A percentile compares a stretch with the other conserved stretches of the same genome.
phyloP scores from a whole-genome alignment of 352 stramenopile genomes.

The Phytopythium montanum region DNA sequence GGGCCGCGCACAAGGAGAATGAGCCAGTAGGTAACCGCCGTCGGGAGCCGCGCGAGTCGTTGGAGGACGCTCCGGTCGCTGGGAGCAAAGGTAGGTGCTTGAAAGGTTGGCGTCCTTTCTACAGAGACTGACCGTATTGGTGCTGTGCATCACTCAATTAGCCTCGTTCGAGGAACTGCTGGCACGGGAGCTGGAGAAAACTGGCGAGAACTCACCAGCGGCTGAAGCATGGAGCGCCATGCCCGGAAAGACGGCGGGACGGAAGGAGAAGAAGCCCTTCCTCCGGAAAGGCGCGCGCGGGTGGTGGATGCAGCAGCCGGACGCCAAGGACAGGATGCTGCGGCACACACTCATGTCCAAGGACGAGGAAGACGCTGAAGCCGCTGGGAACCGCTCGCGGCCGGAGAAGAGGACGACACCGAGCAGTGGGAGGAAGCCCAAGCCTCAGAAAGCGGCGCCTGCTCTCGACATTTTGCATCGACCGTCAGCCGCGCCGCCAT shows the following conservation, averaged over 20 bases:
- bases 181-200: slow-evolving; percentile 52
- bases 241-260: background rate
- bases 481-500: background rate
- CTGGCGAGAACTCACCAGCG: background rate
- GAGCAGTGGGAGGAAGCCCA: background rate
- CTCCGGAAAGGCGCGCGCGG: slow-evolving; percentile 72
- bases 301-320: slow-evolving; percentile 77
- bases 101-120: background rate
- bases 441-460: background rate
- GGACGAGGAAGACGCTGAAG: slow-evolving; percentile 18
- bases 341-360: slow-evolving; percentile 62
- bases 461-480: background rate
- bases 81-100: slow-evolving; percentile 12
- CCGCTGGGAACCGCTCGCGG: too few species aligned
- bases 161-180: slow-evolving; percentile 71
- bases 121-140: background rate
- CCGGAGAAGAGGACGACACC: slow-evolving; percentile 3
- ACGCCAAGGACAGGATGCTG: slow-evolving; percentile 44
- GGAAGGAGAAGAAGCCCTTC: slow-evolving; percentile 46
- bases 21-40: slow-evolving; percentile 12
- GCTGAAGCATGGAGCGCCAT: background rate
- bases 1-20: slow-evolving; percentile 21
- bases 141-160: slow-evolving; percentile 13
- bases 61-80: slow-evolving; percentile 17
- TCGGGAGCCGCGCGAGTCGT: slow-evolving; percentile 10